Conservation (phyloP, 805 yeast species). For the Starmera pachycereana region DNA sequence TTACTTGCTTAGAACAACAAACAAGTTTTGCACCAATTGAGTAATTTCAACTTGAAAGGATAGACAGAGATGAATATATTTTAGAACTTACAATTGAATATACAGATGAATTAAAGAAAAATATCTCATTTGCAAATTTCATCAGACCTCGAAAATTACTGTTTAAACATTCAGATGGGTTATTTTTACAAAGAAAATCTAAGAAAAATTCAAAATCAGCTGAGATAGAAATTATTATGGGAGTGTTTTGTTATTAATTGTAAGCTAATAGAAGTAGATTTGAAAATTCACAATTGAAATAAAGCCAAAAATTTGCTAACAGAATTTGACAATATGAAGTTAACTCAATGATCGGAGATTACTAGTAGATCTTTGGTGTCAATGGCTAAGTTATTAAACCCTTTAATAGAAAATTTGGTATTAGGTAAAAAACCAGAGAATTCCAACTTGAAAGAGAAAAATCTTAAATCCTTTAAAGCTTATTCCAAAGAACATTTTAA, state of each 20-base stretch:
- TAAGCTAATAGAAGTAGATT: conserved; percentile 27
- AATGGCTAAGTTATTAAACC: conserved; percentile 48
- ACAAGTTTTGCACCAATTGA: conserved; percentile 34
- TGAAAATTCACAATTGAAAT: conserved; percentile 53
- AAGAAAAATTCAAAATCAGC: conserved; percentile 24
- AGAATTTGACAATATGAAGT: conserved; percentile 25
- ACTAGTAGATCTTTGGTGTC: conserved; percentile 55
- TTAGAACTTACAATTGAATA: conserved; percentile 31
- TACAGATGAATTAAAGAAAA: conserved; percentile 37
- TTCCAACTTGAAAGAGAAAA: not conserved
- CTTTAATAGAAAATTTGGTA: conserved; percentile 40
- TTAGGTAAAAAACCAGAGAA: conserved; percentile 44
- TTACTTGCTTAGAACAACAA: conserved; percentile 53
- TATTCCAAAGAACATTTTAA: conserved; percentile 26
- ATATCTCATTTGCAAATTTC: conserved; percentile 37
- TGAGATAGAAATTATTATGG: conserved; percentile 47
- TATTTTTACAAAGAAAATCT: conserved; percentile 22
- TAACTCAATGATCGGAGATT: conserved; percentile 56
- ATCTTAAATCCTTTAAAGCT: conserved; percentile 1
- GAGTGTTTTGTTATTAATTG: conserved; percentile 43
- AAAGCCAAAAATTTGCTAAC: conserved; percentile 33
- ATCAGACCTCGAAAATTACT: conserved; percentile 46
- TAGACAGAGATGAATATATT: conserved; percentile 28
- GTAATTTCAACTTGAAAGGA: conserved; percentile 45
- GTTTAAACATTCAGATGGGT: conserved; percentile 45